These are phyloP conservation scores for Pugionium dolabratum DNA, from an alignment of 345 rosid genomes.

Conservation along the genomic window DNA sequence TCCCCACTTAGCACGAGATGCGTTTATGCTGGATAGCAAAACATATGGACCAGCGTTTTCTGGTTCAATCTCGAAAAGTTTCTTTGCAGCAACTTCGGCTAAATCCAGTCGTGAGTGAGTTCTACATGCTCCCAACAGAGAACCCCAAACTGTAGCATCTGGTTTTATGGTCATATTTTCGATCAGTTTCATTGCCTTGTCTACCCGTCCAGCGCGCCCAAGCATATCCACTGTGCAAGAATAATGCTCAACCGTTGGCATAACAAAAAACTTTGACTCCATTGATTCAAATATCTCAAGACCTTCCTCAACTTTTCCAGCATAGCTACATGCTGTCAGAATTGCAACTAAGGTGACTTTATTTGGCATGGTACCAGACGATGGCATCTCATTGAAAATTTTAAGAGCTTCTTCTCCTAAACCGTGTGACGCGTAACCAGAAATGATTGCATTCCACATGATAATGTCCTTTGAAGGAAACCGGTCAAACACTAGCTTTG, in stretches of 20 bases:
- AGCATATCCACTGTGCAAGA: slow-evolving; percentile 88
- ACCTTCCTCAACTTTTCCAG: slow-evolving; percentile 71
- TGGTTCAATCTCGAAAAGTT: slow-evolving; percentile 65
- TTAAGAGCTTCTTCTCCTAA: slow-evolving; percentile 64
- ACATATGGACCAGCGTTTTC: slow-evolving; percentile 68
- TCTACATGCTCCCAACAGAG: slow-evolving; percentile 77
- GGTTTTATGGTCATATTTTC: slow-evolving; percentile 65
- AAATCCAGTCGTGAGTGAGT: slow-evolving; percentile 61
- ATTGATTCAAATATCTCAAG: slow-evolving; percentile 61
- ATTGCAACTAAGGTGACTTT: slow-evolving; percentile 74
- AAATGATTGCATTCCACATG: slow-evolving; percentile 82
- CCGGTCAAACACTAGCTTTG: slow-evolving; percentile 61
- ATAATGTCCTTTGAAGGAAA: slow-evolving; percentile 62
- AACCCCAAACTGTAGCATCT: slow-evolving; percentile 83
- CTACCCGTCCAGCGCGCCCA: slow-evolving; percentile 66
- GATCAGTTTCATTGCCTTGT: slow-evolving; percentile 67
- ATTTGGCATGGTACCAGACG: slow-evolving; percentile 56
- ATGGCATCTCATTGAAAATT: slow-evolving; percentile 62
- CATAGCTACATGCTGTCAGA: slow-evolving; percentile 79
- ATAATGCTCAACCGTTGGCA: slow-evolving; percentile 62
- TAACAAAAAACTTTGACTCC: slow-evolving; percentile 55
- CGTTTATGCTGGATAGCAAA: slow-evolving; percentile 68
- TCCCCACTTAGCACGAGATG: slow-evolving; percentile 64
- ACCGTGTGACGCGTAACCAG: slow-evolving; percentile 81
- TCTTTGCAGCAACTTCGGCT: slow-evolving; percentile 75